These are phyloP conservation scores for Wickerhamiella spandovensis DNA, from an alignment of 805 yeast species.

Conservation along the genomic window DNA sequence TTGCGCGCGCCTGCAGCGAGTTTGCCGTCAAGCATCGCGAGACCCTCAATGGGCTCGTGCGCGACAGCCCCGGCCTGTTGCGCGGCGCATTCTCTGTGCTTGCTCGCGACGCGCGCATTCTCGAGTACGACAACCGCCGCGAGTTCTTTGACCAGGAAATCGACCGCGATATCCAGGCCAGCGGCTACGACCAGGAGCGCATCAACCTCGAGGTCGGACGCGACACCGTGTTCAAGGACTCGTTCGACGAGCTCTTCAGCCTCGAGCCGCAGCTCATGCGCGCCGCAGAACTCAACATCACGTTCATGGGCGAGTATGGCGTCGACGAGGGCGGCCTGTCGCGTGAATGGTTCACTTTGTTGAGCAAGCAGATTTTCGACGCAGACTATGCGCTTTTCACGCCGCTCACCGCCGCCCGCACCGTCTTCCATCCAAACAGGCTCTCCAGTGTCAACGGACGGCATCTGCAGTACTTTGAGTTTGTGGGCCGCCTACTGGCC, in stretches of 20 bases:
- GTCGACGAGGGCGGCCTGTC: conserved; percentile 98
- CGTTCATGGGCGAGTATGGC: conserved; percentile 89
- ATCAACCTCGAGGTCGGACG: conserved; percentile 61
- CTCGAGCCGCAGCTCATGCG: conserved; percentile 57
- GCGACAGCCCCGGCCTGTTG: conserved; percentile 83
- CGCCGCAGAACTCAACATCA: conserved; percentile 39
- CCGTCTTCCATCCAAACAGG: conserved; percentile 91
- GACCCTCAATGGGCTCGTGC: conserved; percentile 79
- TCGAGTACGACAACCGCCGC: conserved; percentile 90
- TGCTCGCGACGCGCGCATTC: conserved; percentile 72
- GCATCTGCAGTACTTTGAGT: conserved; percentile 82
- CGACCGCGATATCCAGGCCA: neutral
- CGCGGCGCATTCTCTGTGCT: conserved; percentile 89
- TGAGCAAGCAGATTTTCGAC: conserved; percentile 89
- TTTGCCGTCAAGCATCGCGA: conserved; percentile 84
- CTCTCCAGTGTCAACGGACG: conserved; percentile 55
- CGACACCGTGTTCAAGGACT: conserved; percentile 83
- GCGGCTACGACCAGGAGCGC: conserved; percentile 23
- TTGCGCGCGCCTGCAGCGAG: conserved; percentile 62
- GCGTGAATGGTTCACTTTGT: conserved; percentile 92
- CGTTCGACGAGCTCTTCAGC: conserved; percentile 71
- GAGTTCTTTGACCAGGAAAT: conserved; percentile 68
- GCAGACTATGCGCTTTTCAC: conserved; percentile 87
- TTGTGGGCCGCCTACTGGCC: conserved; percentile 87
- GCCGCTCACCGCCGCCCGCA: conserved; percentile 83